A percentile compares a stretch with the other conserved stretches of the same genome.
These are phyloP conservation scores for Aspergillus sp. DNA, from an alignment of 2,329 filamentous ascomycete genomes.

Conservation along the genomic window DNA sequence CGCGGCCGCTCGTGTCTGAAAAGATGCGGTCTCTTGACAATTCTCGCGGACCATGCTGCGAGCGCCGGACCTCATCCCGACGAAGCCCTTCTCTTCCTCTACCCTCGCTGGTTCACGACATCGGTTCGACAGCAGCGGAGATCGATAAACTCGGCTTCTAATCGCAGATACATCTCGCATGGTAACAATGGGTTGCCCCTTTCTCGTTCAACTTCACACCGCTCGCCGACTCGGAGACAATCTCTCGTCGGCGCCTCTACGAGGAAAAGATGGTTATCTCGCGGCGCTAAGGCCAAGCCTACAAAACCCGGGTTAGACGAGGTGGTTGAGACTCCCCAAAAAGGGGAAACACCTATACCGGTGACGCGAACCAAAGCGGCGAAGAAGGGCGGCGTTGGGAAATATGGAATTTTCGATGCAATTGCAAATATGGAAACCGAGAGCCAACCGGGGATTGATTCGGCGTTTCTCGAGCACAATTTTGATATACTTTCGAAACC, in stretches of 20 bases:
- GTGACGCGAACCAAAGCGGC: not conserved
- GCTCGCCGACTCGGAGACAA: constrained; percentile 2
- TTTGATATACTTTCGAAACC: not conserved
- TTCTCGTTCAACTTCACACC: not conserved
- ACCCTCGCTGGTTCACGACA: constrained; percentile 42
- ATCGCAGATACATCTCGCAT: not conserved
- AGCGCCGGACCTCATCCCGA: constrained; percentile 28
- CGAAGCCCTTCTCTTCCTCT: constrained; percentile 48
- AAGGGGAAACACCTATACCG: not conserved
- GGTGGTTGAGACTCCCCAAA: not conserved
- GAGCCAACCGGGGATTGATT: not conserved
- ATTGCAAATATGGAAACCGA: not conserved
- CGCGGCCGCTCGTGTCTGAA: constrained; percentile 42
- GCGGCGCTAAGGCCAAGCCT: not conserved
- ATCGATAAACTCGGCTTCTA: not conserved
- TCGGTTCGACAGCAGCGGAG: constrained; percentile 22
- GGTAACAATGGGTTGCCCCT: not conserved
- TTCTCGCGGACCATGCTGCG: constrained; percentile 35
- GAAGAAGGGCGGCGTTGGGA: not conserved
- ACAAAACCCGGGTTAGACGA: not conserved
- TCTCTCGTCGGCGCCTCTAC: constrained; percentile 14
- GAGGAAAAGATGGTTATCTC: constrained; percentile 26
- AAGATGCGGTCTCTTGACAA: constrained; percentile 37
- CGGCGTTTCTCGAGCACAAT: not conserved
- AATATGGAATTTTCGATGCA: not conserved